Conservation (phyloP, 2,329 filamentous ascomycete species). For the Domatiomyces globalis region DNA sequence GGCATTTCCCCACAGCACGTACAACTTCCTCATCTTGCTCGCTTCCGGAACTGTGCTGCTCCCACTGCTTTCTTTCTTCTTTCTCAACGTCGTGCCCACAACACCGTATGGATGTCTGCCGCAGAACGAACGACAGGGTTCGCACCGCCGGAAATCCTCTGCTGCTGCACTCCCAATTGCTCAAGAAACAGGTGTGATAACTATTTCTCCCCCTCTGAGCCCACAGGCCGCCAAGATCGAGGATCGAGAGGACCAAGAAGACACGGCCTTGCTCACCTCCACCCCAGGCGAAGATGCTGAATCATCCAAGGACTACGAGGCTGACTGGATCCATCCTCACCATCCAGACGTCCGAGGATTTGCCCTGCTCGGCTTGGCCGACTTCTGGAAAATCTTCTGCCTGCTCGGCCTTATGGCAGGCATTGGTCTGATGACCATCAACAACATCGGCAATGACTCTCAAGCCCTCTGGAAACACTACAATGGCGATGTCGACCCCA, state of each 20-base stretch:
- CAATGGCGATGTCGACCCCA: slow-evolving; percentile 55
- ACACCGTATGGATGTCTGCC: slow-evolving; percentile 33
- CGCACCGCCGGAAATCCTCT: slow-evolving; percentile 21
- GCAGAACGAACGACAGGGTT: slow-evolving; percentile 23
- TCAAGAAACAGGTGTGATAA: slow-evolving; percentile 24
- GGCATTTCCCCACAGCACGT: slow-evolving; percentile 70
- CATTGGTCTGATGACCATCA: slow-evolving; percentile 96
- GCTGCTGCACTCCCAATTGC: slow-evolving; percentile 16
- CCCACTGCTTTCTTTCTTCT: slow-evolving; percentile 66
- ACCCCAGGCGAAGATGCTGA: slow-evolving; percentile 4
- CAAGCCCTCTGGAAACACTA: slow-evolving; percentile 80
- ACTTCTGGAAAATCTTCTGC: slow-evolving; percentile 84
- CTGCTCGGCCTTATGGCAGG: slow-evolving; percentile 86
- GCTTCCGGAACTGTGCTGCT: slow-evolving; percentile 65
- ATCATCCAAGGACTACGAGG: slow-evolving; percentile 30
- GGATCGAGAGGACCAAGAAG: neutral
- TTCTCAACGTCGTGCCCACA: slow-evolving; percentile 56
- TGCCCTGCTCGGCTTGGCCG: slow-evolving; percentile 52
- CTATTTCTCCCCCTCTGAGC: slow-evolving; percentile 1
- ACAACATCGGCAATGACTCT: slow-evolving; percentile 87
- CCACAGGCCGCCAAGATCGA: neutral
- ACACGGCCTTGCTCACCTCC: slow-evolving; percentile 55
- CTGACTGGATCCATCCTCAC: slow-evolving; percentile 55
- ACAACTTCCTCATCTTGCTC: slow-evolving; percentile 65
- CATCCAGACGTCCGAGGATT: slow-evolving; percentile 84